These are phyloP conservation scores for Diplosphaera chodatii DNA, from an alignment of 139 green algal genomes.

Conservation along the genomic window DNA sequence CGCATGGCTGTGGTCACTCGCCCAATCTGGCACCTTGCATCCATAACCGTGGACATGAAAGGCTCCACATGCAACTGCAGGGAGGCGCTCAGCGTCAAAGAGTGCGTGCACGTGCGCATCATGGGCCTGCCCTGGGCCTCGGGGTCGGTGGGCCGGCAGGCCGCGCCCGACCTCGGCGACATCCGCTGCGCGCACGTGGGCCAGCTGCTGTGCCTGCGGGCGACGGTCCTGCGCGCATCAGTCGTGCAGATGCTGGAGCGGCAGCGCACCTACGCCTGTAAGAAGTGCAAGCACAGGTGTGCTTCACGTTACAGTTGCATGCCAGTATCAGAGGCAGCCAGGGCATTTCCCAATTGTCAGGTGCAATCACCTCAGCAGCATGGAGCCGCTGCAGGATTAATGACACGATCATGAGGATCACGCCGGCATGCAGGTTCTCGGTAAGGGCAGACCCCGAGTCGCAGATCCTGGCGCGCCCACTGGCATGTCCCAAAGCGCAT, in stretches of 20 bases:
- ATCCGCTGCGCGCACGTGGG: conserved; percentile 49
- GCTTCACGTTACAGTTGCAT: no score
- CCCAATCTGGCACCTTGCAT: no score
- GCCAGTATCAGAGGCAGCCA: no score
- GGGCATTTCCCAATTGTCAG: no score
- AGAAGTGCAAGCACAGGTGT: conserved; percentile 50
- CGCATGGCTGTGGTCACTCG: no score
- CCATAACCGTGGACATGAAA: no score
- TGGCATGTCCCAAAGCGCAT: conserved; percentile 29
- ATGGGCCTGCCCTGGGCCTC: conserved; percentile 35
- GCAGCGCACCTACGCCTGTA: conserved; percentile 56
- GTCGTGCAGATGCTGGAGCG: conserved; percentile 68
- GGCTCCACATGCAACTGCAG: neutral
- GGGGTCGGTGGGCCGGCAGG: conserved; percentile 4
- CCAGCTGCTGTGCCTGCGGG: conserved; percentile 56
- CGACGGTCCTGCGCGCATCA: conserved; percentile 69
- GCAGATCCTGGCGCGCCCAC: conserved; percentile 22
- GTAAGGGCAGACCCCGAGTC: conserved; percentile 27
- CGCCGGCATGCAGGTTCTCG: conserved; percentile 19
- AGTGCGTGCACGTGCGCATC: conserved; percentile 46
- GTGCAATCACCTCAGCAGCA: no score
- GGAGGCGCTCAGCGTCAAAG: conserved; percentile 21
- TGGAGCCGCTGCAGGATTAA: no score
- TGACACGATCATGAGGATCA: no score
- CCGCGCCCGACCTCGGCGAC: conserved; percentile 28